These are phyloP conservation scores for Linaria vulgaris DNA, from an alignment of 257 asterid species.

Conservation along the genomic window DNA sequence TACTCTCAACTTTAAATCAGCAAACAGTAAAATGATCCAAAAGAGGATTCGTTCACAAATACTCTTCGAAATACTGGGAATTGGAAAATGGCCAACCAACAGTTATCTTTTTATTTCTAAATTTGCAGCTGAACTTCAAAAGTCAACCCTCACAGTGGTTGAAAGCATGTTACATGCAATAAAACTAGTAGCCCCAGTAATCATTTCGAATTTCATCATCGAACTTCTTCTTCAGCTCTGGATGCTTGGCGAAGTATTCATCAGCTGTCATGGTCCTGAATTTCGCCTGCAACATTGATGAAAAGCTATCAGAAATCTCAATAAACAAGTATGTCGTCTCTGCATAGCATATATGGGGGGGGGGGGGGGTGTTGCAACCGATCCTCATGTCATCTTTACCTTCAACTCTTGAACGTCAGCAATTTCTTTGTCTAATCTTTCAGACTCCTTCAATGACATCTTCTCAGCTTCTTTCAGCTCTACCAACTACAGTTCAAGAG, in stretches of 20 bases:
- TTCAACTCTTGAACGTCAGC: conserved; percentile 85
- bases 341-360: not conserved
- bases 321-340: not conserved
- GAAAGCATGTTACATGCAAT: conserved; percentile 17
- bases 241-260: conserved; percentile 89
- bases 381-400: conserved; percentile 34
- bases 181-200: conserved; percentile 55
- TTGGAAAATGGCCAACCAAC: too few relatives aligned
- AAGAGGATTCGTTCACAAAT: too few relatives aligned
- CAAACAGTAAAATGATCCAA: too few relatives aligned
- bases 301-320: conserved; percentile 26
- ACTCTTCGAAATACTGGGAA: too few relatives aligned
- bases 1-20: too few relatives aligned
- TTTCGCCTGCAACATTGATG: conserved; percentile 56
- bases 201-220: conserved; percentile 66
- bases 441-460: conserved; percentile 73
- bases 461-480: conserved; percentile 91
- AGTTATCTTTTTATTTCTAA: conserved; percentile 46
- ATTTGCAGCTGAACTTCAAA: conserved; percentile 34
- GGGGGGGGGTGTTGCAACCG: not conserved
- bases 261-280: conserved; percentile 96
- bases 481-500: conserved; percentile 57
- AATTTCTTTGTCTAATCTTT: conserved; percentile 83
- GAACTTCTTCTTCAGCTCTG: conserved; percentile 82
- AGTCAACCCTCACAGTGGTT: conserved; percentile 31